These are phyloP conservation scores for Aspergillus quadrilineatus DNA, from an alignment of 2,329 filamentous ascomycete genomes.

Conservation along the genomic window DNA sequence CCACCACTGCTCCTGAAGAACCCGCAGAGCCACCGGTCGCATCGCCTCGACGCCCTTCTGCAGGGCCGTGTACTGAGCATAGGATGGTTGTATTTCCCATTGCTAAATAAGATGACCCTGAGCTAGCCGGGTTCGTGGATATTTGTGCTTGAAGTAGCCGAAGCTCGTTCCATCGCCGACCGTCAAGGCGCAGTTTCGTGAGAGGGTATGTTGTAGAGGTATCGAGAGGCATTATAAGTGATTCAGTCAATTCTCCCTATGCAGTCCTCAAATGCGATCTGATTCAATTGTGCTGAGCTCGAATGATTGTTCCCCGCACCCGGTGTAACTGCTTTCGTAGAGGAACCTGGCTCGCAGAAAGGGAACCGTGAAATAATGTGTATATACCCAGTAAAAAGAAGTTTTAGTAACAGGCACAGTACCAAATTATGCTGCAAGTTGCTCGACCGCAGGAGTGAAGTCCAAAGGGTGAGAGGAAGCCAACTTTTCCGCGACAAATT, in stretches of 20 bases:
- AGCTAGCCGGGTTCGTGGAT: constrained; percentile 85
- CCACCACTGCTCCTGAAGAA: constrained; percentile 63
- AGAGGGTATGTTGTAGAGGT: constrained; percentile 88
- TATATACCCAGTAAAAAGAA: not conserved
- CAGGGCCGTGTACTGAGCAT: constrained; percentile 84
- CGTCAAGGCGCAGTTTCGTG: constrained; percentile 77
- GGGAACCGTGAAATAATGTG: not conserved
- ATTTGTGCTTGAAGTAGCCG: constrained; percentile 86
- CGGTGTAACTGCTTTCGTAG: not conserved
- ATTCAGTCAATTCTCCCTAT: not conserved
- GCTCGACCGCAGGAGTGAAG: not conserved
- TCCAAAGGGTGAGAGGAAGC: constrained; percentile 7
- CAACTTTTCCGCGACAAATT: constrained; percentile 16
- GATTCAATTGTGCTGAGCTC: not conserved
- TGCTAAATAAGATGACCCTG: constrained; percentile 89
- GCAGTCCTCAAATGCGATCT: not conserved
- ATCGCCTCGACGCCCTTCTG: constrained; percentile 61
- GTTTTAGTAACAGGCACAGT: not conserved
- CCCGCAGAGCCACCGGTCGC: constrained; percentile 46
- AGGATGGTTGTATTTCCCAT: constrained; percentile 98
- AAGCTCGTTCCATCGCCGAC: constrained; percentile 94
- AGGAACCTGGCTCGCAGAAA: not conserved
- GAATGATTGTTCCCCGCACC: constrained; percentile 13
- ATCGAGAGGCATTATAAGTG: constrained; percentile 76
- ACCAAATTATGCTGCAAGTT: not conserved